Evolutionary conservation across 2,329 filamentous ascomycete species (phyloP), one percentile per base, ranked within the genome.

Genomic region (Sporothrix sp.): DNA sequence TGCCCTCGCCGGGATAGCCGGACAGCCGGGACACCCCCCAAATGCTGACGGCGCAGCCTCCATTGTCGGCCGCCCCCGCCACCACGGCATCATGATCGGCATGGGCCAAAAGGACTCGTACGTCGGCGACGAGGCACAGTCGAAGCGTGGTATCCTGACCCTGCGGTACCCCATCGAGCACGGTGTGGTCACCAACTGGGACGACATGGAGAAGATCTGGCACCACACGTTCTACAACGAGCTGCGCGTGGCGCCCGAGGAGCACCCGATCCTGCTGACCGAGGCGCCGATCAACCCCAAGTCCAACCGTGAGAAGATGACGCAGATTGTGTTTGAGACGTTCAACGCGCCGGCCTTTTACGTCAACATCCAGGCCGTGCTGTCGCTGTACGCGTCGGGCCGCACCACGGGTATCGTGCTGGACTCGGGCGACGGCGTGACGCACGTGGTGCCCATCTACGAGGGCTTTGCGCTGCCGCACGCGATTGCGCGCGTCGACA

Each of bases 31-130:
- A n/a, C n/a, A n/a, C n/a, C n/a, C n/a, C n/a, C n/a, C n/a, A n/a
- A n/a, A 11, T 11, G n/a, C 48, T 50, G 20, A 50, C 48, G 21
- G 16, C 30, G 5, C 66, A 97, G 91, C 93, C 67, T 98, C 93
- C 72, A 98, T 98, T 75, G 93, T 98, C 77, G 93, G 93, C 74
- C 90, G 93, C 75, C 93, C 93, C 76, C 93, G 93, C 78, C 93
- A 98, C 73, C 93, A 97, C 93, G 93, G 91, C 83, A 97, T 98
- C 81, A 98, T 98, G 93, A 97, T 98, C 73, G 93, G 93, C 83
- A 98, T 98, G 93, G 93, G 93, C 66, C 93, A 97, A 79, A 98
- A 98, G 81, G 93, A 98, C 82, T 97, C 93, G 59, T 98, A 98
- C 71, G 93, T 98, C 66, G 93, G 93, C 82, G 93, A 98, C 78